Conservation (phyloP, 371 early-diverging fungal species). For the Syncephalastrum sp. region DNA sequence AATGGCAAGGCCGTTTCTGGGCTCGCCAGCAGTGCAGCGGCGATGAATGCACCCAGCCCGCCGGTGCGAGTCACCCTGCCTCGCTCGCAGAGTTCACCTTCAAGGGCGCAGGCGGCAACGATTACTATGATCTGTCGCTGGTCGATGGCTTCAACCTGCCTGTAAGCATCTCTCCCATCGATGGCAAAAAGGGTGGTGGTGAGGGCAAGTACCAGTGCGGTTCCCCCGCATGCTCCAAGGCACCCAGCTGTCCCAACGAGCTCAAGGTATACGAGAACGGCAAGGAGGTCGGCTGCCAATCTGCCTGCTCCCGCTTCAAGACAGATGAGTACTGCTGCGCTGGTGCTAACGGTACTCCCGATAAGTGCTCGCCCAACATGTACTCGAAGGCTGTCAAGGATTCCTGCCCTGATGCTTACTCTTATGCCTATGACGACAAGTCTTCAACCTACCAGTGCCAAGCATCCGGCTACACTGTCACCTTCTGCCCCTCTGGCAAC, state of each 20-base stretch:
- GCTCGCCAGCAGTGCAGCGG: conserved; percentile 25
- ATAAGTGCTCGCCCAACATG: conserved; percentile 27
- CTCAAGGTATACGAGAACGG: conserved; percentile 29
- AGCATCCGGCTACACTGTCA: conserved; percentile 35
- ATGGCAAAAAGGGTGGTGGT: conserved; percentile 11
- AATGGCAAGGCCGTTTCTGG: conserved; percentile 42
- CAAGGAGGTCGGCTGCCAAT: conserved; percentile 28
- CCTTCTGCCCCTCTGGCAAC: conserved; percentile 34
- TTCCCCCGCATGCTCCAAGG: conserved; percentile 20
- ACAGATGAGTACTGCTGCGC: conserved; percentile 36
- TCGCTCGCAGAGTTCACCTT: conserved; percentile 43
- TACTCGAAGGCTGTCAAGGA: conserved; percentile 28
- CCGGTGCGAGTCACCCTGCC: conserved; percentile 26
- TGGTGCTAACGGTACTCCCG: conserved; percentile 23
- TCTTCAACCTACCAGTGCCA: conserved; percentile 43
- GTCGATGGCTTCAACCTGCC: conserved; percentile 47
- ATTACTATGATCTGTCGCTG: conserved; percentile 43
- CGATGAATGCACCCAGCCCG: conserved; percentile 14
- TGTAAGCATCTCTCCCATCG: conserved; percentile 24
- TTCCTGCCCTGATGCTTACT: conserved; percentile 38
- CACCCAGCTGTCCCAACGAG: conserved; percentile 32
- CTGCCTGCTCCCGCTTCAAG: conserved; percentile 35
- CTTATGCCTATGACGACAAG: conserved; percentile 53
- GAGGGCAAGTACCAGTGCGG: conserved; percentile 23
- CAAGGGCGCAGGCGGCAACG: conserved; percentile 22